Conservation (phyloP, 495 filamentous ascomycete genomes). For the Penicillium manginii region DNA sequence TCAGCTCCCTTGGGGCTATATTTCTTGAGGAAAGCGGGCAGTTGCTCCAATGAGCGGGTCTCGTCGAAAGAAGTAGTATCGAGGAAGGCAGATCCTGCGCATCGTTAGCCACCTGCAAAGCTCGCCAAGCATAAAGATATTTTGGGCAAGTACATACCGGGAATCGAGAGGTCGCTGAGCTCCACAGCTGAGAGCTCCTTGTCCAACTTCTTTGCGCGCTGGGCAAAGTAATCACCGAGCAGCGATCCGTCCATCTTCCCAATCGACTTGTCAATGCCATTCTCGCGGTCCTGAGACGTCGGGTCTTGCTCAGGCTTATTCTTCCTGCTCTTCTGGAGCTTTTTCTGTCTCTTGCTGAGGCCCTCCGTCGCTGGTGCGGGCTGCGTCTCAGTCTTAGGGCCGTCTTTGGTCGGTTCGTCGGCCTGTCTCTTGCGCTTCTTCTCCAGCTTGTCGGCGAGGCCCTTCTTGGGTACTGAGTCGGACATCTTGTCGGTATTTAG, state of each 20-base stretch:
- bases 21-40: conserved; percentile 76
- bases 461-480: conserved; percentile 24
- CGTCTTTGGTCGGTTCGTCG: conserved; percentile 46
- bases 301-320: conserved; percentile 56
- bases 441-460: conserved; percentile 43
- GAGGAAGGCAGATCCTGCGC: conserved; percentile 57
- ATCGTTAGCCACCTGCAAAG: neutral
- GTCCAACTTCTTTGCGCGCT: conserved; percentile 75
- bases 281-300: conserved; percentile 58
- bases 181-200: conserved; percentile 80
- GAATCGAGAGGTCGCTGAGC: conserved; percentile 77
- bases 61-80: conserved; percentile 77
- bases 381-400: conserved; percentile 31
- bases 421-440: conserved; percentile 58
- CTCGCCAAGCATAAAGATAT: neutral
- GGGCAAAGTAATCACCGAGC: conserved; percentile 84
- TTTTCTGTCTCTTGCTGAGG: conserved; percentile 48
- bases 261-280: conserved; percentile 80
- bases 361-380: conserved; percentile 31
- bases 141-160: conserved; percentile 58
- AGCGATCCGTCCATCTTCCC: conserved; percentile 78
- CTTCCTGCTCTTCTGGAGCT: conserved; percentile 58
- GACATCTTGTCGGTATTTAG: conserved; percentile 18
- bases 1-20: conserved; percentile 53
- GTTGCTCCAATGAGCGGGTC: conserved; percentile 63